Evolutionary conservation across 192 early-diverging fungal genomes (phyloP).

Genomic region (Coemansia sp.): DNA sequence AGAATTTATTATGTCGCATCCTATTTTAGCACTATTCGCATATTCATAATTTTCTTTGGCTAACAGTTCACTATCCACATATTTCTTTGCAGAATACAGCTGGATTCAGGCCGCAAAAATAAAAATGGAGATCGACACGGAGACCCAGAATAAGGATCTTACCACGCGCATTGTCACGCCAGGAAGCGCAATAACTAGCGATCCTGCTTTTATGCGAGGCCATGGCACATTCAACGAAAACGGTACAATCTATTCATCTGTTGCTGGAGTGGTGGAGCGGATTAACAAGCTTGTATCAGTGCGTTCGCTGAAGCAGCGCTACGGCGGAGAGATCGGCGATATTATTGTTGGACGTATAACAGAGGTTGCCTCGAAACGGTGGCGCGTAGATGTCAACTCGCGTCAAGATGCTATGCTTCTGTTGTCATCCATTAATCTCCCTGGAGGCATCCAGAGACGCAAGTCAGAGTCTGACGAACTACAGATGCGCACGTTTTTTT

Average conservation of each 20-base stretch:
- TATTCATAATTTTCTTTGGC: background rate
- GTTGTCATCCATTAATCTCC: conserved; percentile 89
- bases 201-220: conserved; percentile 57
- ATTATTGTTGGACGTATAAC: conserved; percentile 94
- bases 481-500: conserved; percentile 92
- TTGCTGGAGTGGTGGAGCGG: conserved; percentile 88
- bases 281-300: conserved; percentile 97
- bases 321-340: conserved; percentile 93
- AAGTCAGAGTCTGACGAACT: conserved; percentile 96
- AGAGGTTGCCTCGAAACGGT: conserved; percentile 86
- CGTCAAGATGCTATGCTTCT: conserved; percentile 84
- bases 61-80: background rate
- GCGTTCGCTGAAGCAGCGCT: conserved; percentile 81
- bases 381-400: conserved; percentile 91
- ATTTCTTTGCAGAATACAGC: background rate
- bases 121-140: conserved; percentile 37
- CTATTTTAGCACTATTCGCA: background rate
- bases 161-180: conserved; percentile 47
- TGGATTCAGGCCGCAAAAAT: conserved; percentile 4
- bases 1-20: background rate
- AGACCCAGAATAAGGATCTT: conserved; percentile 10
- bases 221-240: conserved; percentile 86
- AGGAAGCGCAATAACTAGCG: conserved; percentile 44
- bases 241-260: conserved; percentile 73
- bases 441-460: conserved; percentile 91